phyloP scores from a whole-genome alignment of 2,329 filamentous ascomycete species.

The Stromatinia cepivora region DNA sequence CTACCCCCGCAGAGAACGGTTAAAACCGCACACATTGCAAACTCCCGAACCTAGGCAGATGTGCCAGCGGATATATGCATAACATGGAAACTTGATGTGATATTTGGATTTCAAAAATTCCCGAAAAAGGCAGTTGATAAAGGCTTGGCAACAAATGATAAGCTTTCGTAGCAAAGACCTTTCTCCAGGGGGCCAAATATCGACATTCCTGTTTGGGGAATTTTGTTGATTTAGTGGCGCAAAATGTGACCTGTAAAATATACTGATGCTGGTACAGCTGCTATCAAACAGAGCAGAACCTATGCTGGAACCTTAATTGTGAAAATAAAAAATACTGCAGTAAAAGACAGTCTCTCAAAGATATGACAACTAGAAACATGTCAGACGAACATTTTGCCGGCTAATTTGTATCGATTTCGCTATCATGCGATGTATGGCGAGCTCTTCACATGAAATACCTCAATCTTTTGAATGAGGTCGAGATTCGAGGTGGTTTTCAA shows the following conservation, averaged over 20 bases:
- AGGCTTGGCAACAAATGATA: constrained; percentile 12
- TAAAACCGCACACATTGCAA: constrained; percentile 1
- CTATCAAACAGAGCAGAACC: neutral
- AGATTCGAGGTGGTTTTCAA: neutral
- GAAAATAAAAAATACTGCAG: neutral
- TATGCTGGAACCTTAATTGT: neutral
- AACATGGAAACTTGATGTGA: constrained; percentile 1
- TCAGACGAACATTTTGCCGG: neutral
- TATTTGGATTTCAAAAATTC: neutral
- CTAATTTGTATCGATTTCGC: neutral
- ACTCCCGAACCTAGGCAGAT: constrained; percentile 18
- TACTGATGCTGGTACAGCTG: neutral
- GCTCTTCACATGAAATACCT: neutral
- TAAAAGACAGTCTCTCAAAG: neutral
- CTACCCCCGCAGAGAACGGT: neutral
- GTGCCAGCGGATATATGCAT: constrained; percentile 7
- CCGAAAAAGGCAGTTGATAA: constrained; percentile 16
- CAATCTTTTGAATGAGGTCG: constrained; percentile 1
- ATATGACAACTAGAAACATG: neutral
- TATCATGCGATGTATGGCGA: neutral
- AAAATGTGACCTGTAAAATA: constrained; percentile 10
- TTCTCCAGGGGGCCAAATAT: constrained; percentile 2
- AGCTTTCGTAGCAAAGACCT: constrained; percentile 16
- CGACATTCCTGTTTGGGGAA: constrained; percentile 16
- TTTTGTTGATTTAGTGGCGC: neutral